Base-by-base conservation (phyloP, 2,329 filamentous ascomycete species). In the Hysterium pulicare region DNA sequence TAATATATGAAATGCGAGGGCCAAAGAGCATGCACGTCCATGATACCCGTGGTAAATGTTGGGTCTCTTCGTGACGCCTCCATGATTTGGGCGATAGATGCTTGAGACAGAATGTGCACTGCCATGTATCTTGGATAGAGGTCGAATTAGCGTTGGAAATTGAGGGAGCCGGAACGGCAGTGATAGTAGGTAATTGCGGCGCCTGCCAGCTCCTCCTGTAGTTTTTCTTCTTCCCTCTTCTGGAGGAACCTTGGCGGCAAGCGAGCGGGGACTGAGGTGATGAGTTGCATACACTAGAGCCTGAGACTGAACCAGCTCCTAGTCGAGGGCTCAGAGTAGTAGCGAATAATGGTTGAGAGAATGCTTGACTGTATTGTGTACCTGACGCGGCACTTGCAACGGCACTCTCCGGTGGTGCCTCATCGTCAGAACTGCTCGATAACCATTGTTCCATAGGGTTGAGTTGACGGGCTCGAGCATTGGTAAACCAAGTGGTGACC, bases 201-300 rank as follows among this genome's bases (percentile, higher is more conserved):
- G 20, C 37, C 41, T 5, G 38, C 21, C 6, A 38, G 39, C 42
- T 49, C 15, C 51, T 54, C 5, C 61, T 46, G 38, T 64, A 66
- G 33, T 60, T 53, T 39, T 66, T 66, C 55, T 66, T 66, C 50
- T 64, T 66, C n/a, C 62, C 62, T 28, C 59, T 49, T 32, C 62
- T 51, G 1, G 57, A 57, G 5, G 50, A 19, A 9, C 37, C 43
- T 8, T 40, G 21, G 2, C 36, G 36, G 21, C 26, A 19, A 7
- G 35, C 24, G 3, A 37, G 10, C 6, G 46, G 41, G 9, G 39
- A 34, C 2, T 37, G 11, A 15, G 43, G 44, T 23, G 32, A 31
- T n/a, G 35, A 13, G 16, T 22, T 40, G 37, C 32, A 40, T 3
- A 28, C 39, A 41, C 47, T 42, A 43, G 36, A 38, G 2, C 43